Conservation (phyloP, 2,329 filamentous ascomycete species). For the Ceratocystis huliohia region DNA sequence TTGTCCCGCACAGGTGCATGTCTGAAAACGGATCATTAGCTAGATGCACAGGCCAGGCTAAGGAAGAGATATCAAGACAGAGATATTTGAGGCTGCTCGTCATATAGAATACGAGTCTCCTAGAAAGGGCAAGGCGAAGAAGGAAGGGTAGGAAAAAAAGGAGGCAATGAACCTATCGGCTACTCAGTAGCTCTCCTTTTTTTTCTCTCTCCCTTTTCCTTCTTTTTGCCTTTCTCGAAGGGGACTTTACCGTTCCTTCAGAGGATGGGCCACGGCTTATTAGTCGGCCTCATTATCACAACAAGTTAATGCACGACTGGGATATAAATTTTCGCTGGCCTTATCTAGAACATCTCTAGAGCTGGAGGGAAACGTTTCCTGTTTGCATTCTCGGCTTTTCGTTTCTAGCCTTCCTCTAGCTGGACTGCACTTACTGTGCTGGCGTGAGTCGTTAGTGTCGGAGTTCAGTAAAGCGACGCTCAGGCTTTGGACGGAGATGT, state of each 20-base stretch:
- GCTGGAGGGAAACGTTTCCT: not conserved
- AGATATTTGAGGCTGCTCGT: not conserved
- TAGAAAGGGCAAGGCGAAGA: not conserved
- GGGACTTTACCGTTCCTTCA: slow-evolving; percentile 6
- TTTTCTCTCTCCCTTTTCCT: not conserved
- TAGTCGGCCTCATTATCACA: slow-evolving; percentile 12
- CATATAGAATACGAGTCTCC: not conserved
- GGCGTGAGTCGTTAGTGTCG: too few relatives aligned
- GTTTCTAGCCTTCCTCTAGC: not conserved
- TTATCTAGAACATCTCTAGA: not conserved
- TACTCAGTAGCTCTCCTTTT: too few relatives aligned
- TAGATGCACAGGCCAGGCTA: slow-evolving; percentile 1
- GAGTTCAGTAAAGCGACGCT: too few relatives aligned
- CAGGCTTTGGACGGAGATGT: too few relatives aligned
- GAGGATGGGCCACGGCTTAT: slow-evolving; percentile 11
- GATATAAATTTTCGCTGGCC: not conserved
- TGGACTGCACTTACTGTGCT: too few relatives aligned
- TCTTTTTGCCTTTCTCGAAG: slow-evolving; percentile 1
- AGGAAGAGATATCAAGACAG: not conserved
- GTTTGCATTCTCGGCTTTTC: not conserved
- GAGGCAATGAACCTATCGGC: not conserved
- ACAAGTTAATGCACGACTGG: slow-evolving; percentile 9
- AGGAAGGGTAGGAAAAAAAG: not conserved
- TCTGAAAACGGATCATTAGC: not conserved
- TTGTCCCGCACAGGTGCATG: not conserved